Conservation (phyloP, 2,329 filamentous ascomycete genomes). For the Aureobasidium sp. region DNA sequence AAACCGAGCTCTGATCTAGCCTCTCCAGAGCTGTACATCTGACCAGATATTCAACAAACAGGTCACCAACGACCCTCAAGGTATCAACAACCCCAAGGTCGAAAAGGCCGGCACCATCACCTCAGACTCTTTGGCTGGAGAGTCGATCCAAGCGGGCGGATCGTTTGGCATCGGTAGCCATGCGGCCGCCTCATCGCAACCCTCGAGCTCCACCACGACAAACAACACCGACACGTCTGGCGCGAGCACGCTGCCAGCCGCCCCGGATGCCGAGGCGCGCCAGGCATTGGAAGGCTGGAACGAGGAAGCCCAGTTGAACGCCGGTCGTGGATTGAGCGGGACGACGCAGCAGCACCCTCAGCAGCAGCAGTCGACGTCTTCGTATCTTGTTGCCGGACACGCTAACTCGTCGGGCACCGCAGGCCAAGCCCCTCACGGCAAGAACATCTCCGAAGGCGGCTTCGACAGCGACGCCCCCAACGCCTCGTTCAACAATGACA, state of each 20-base stretch:
- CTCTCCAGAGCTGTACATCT: neutral
- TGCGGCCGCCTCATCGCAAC: constrained; percentile 44
- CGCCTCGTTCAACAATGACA: constrained; percentile 45
- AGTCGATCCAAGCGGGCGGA: constrained; percentile 57
- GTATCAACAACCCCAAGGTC: constrained; percentile 44
- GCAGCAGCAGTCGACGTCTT: constrained; percentile 21
- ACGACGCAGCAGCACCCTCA: constrained; percentile 23
- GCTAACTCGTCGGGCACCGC: constrained; percentile 1
- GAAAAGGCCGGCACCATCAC: constrained; percentile 60
- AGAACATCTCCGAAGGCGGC: constrained; percentile 44
- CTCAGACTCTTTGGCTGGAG: constrained; percentile 66
- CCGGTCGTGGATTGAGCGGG: constrained; percentile 24
- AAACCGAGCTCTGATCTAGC: neutral
- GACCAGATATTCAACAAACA: constrained; percentile 20
- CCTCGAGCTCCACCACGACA: constrained; percentile 47
- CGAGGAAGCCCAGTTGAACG: constrained; percentile 35
- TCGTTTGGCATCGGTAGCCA: constrained; percentile 54
- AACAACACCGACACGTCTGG: constrained; percentile 51
- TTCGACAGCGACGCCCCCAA: constrained; percentile 39
- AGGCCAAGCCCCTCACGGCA: constrained; percentile 41
- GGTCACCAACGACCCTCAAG: constrained; percentile 44
- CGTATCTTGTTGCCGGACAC: neutral
- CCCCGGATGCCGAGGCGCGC: constrained; percentile 40
- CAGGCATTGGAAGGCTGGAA: constrained; percentile 35
- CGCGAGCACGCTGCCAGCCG: constrained; percentile 45